These are phyloP conservation scores for Teratosphaeria viscida DNA, from an alignment of 2,329 filamentous ascomycete genomes.

Conservation along the genomic window DNA sequence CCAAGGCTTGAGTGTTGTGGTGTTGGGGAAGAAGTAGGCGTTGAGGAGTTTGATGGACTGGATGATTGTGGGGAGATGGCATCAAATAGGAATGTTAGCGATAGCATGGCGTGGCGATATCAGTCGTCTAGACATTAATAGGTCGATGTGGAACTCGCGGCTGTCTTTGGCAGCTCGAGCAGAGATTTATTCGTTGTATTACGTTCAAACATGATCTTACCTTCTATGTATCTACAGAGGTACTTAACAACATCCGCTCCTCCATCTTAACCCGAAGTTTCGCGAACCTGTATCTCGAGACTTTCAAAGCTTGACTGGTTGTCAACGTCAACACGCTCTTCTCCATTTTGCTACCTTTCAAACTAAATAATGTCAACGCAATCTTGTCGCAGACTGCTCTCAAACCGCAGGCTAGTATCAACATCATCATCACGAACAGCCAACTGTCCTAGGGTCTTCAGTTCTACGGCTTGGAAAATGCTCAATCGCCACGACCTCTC, in stretches of 20 bases:
- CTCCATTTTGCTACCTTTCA: not conserved
- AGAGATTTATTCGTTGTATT: not conserved
- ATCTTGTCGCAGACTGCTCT: not conserved
- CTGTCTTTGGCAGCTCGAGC: not conserved
- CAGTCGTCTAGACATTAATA: not conserved
- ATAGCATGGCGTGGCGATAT: not conserved
- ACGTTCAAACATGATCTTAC: no score
- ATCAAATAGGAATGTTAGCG: not conserved
- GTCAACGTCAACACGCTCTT: not conserved
- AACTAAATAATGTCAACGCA: not conserved
- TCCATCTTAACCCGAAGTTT: not conserved
- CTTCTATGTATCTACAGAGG: no score
- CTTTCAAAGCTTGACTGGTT: not conserved
- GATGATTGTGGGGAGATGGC: not conserved
- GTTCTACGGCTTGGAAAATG: not conserved
- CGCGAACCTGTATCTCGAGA: not conserved
- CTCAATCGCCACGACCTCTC: not conserved
- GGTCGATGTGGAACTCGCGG: not conserved
- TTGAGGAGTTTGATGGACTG: not conserved
- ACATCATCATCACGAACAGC: not conserved
- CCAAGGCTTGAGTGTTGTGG: slow-evolving; percentile 26
- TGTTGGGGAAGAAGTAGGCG: not conserved
- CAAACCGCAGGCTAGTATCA: not conserved
- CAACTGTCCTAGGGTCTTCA: not conserved
- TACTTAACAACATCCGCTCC: not conserved